Conservation (phyloP, 352 stramenopile genomes). For the Phytophthora idaei region DNA sequence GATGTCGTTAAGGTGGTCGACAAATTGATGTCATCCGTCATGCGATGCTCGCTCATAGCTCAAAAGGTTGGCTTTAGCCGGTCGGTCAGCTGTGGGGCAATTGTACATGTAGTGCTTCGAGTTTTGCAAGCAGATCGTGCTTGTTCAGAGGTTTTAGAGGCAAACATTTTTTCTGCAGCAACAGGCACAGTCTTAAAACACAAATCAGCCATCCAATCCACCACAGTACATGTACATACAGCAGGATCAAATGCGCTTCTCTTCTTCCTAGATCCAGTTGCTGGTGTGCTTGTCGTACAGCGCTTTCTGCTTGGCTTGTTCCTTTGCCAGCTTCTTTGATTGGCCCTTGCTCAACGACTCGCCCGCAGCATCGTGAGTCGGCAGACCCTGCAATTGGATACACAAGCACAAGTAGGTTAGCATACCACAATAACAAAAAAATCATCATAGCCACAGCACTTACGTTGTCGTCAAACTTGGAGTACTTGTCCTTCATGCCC, state of each 20-base stretch:
- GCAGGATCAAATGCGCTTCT: not conserved
- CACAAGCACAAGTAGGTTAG: constrained; percentile 12
- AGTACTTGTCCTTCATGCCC: constrained; percentile 87
- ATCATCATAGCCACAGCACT: constrained; percentile 8
- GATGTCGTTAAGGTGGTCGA: not conserved
- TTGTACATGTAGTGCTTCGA: too few relatives aligned
- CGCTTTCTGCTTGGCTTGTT: constrained; percentile 96
- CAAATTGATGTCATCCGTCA: too few relatives aligned
- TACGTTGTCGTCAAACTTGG: constrained; percentile 90
- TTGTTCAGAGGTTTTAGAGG: too few relatives aligned
- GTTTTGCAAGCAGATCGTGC: too few relatives aligned
- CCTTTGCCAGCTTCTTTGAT: constrained; percentile 98
- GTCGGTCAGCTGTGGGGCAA: too few relatives aligned
- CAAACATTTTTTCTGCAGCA: not conserved
- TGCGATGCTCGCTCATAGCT: too few relatives aligned
- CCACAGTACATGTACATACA: not conserved
- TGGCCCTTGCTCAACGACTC: constrained; percentile 95
- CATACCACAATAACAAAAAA: constrained; percentile 1
- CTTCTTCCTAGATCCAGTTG: constrained; percentile 27
- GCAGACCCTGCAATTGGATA: constrained; percentile 78
- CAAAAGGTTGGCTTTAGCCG: too few relatives aligned
- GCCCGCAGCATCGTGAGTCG: constrained; percentile 93
- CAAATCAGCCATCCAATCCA: not conserved
- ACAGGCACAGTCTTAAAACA: not conserved
- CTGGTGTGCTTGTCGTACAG: constrained; percentile 82